Conservation (phyloP, 2,329 filamentous ascomycete genomes). For the Pochonia chlamydosporia region DNA sequence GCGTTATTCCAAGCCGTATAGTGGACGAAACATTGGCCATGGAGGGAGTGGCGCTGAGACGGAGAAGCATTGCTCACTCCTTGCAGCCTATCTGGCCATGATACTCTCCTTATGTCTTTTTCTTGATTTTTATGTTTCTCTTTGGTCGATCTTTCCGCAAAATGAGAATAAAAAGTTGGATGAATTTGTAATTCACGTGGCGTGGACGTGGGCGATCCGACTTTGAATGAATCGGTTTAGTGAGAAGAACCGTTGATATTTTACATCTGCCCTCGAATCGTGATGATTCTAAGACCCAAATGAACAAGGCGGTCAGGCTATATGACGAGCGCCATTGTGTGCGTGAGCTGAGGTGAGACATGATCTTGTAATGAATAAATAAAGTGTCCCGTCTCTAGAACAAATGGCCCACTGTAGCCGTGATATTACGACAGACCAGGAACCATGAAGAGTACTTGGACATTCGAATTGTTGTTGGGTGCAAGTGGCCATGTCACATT, state of each 20-base stretch:
- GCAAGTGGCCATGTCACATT: too few species aligned
- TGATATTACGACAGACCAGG: too few species aligned
- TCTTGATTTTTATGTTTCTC: constrained; percentile 1
- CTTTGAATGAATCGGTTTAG: neutral
- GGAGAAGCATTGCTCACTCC: too few species aligned
- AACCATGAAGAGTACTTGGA: too few species aligned
- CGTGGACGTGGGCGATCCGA: neutral
- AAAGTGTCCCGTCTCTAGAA: too few species aligned
- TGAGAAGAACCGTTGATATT: neutral
- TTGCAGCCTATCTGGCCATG: neutral
- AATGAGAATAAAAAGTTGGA: neutral
- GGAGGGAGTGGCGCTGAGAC: too few species aligned
- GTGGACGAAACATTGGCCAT: too few species aligned
- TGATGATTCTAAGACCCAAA: neutral
- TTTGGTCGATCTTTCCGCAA: neutral
- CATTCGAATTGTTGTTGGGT: too few species aligned
- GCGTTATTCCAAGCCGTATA: too few species aligned
- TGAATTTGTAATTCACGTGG: neutral
- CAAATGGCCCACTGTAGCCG: too few species aligned
- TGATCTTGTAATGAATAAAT: too few species aligned
- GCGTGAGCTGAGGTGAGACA: too few species aligned
- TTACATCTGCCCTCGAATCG: neutral
- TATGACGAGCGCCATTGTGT: neutral
- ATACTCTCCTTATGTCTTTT: neutral
- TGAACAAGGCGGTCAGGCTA: neutral